Base-by-base conservation (phyloP, 169 alveolate species). In the Plasmodium vivax region DNA sequence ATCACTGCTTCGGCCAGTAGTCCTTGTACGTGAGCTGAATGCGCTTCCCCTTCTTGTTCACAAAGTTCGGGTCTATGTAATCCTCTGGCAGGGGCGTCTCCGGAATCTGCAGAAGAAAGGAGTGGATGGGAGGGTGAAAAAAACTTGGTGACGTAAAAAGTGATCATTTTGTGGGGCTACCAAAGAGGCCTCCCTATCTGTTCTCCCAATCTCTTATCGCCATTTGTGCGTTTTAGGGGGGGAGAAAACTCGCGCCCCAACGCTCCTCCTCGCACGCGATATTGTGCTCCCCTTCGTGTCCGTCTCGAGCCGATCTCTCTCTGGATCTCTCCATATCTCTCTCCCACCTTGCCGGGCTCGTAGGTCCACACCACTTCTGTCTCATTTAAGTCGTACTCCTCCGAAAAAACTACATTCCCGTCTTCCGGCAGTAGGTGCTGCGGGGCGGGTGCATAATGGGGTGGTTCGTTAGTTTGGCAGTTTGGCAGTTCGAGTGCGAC, bases 341-440 rank as follows among this genome's bases (percentile, higher is more conserved):
- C 84, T 34, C n/a, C 19, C 2, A 97, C 96, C 88, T 97, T 81
- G 32, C 98, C 98, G 19, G 97, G 95, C 82, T 95, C 96, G 54
- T 97, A 97, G 27, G 98, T 94, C 96, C 98, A 97, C 32, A 95
- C 98, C 12, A 97, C 98, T 72, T 97, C 98, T 79, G 96, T 96
- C 54, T 51, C 92, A n/a, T 96, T 93, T 43, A 80, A 80, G 84
- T 95, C 95, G 47, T 97, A 96, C 32, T 95, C 92, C 23, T 97
- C 96, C 84, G 96, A 96, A 92, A 97, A 97, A 47, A 97, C 79
- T 14, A 95, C 98, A 34, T 95, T 93, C 2, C 97, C 98, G 84
- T 97, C 97, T 19, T 80, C 43, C 34, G 98, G 98, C 19, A 97
- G 96, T 32, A 96, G 96, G 82, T 94, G 83, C 96, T 85, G 72